phyloP scores from a whole-genome alignment of 768 basidiomycete genomes.

The Dentipellis fragilis region DNA sequence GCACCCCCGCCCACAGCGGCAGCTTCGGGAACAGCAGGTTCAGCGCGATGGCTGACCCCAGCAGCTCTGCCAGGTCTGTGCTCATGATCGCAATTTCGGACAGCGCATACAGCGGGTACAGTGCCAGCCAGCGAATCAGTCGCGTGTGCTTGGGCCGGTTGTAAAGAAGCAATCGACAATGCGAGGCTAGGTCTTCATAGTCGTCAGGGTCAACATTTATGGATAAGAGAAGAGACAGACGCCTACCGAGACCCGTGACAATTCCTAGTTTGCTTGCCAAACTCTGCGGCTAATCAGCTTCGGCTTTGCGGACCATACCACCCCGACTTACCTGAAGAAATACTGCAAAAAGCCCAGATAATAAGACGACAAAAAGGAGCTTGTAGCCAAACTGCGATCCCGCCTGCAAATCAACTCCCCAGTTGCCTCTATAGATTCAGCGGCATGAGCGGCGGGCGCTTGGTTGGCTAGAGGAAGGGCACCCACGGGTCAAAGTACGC shows the following conservation, averaged over 20 bases:
- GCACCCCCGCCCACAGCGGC: conserved; percentile 38
- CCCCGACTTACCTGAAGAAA: conserved; percentile 54
- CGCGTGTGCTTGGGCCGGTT: conserved; percentile 30
- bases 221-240: neutral
- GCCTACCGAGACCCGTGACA: conserved; percentile 69
- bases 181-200: conserved; percentile 33
- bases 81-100: conserved; percentile 44
- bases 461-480: too few species aligned
- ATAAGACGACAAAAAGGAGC: conserved; percentile 67
- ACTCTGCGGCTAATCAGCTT: conserved; percentile 30
- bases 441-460: too few species aligned
- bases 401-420: conserved; percentile 85
- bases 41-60: conserved; percentile 52
- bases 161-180: conserved; percentile 38
- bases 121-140: conserved; percentile 28
- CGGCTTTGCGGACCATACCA: neutral
- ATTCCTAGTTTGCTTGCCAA: conserved; percentile 75
- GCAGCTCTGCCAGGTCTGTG: conserved; percentile 50
- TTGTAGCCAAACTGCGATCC: conserved; percentile 81
- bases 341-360: conserved; percentile 79
- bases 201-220: neutral
- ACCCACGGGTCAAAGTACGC: conserved; percentile 85
- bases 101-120: conserved; percentile 37
- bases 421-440: conserved; percentile 44
- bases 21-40: conserved; percentile 39